These are phyloP conservation scores for Ophiostoma perfectum DNA, from an alignment of 2,329 filamentous ascomycete genomes.

Conservation along the genomic window DNA sequence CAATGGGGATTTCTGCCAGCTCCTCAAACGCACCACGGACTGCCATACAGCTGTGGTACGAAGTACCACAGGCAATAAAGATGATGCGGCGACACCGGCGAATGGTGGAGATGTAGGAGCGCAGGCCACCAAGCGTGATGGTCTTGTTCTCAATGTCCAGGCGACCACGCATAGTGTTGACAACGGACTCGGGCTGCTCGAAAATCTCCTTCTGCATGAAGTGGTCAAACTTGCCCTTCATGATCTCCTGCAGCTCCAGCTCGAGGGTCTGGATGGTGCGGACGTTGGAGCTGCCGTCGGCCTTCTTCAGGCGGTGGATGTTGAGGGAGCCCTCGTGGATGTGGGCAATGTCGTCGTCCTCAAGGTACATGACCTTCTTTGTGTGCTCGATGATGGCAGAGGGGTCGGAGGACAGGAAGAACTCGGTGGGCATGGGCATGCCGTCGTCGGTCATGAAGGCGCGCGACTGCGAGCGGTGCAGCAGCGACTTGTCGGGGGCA, in stretches of 20 bases:
- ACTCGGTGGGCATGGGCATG: constrained; percentile 95
- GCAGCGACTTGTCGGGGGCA: constrained; percentile 92
- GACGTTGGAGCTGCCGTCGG: constrained; percentile 92
- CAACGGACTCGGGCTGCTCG: constrained; percentile 97
- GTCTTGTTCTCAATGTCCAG: constrained; percentile 89
- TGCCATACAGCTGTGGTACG: constrained; percentile 99
- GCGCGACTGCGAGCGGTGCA: constrained; percentile 96
- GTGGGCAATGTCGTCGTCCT: constrained; percentile 99
- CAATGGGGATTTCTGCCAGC: constrained; percentile 93
- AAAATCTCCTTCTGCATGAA: constrained; percentile 99
- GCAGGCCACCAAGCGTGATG: constrained; percentile 90
- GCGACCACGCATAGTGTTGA: constrained; percentile 99
- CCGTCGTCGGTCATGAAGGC: constrained; percentile 99
- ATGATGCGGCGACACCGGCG: constrained; percentile 95
- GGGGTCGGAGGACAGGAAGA: constrained; percentile 98
- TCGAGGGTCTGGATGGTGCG: constrained; percentile 97
- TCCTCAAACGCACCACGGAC: constrained; percentile 97
- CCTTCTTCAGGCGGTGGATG: constrained; percentile 96
- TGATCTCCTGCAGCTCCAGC: constrained; percentile 98
- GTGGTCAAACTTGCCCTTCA: constrained; percentile 99
- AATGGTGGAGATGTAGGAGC: constrained; percentile 95
- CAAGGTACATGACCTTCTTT: constrained; percentile 99
- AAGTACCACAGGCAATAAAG: constrained; percentile 98
- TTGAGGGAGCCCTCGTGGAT: constrained; percentile 98
- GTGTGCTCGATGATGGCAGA: constrained; percentile 99